Percentiles rank a stretch among this genome's conserved stretches.
Conservation (phyloP, 495 filamentous ascomycete species). For the Xylaria cubensis region DNA sequence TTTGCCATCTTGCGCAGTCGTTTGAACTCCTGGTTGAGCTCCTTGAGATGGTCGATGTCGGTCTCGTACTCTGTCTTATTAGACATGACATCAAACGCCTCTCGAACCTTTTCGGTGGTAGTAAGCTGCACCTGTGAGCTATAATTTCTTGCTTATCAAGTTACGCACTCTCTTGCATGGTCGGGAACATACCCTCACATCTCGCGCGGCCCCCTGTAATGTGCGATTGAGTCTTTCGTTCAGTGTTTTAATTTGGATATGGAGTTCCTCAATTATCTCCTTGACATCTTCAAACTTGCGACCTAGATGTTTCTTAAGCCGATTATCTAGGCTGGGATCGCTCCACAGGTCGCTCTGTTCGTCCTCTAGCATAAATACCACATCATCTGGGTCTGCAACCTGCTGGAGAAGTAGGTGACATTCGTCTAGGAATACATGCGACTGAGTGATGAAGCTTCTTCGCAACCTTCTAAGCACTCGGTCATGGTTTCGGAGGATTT, state of each 20-base stretch:
- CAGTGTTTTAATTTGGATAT: background rate
- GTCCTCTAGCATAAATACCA: constrained; percentile 10
- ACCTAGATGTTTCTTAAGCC: constrained; percentile 6
- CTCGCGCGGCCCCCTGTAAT: background rate
- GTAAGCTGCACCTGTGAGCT: constrained; percentile 3
- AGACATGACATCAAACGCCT: constrained; percentile 6
- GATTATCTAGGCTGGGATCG: background rate
- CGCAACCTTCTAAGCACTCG: constrained; percentile 6
- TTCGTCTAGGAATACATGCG: constrained; percentile 17
- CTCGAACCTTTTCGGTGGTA: background rate
- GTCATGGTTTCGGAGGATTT: background rate
- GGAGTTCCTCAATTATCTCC: constrained; percentile 6
- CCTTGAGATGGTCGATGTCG: constrained; percentile 3
- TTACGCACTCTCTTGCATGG: background rate
- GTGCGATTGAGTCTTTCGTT: constrained; percentile 11
- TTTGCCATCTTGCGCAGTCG: constrained; percentile 10
- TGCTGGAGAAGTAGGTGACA: constrained; percentile 15
- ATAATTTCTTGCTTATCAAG: background rate
- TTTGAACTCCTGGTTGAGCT: constrained; percentile 16
- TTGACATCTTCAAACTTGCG: constrained; percentile 12
- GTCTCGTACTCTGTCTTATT: constrained; percentile 11
- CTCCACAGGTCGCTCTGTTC: background rate
- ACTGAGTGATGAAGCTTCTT: constrained; percentile 13
- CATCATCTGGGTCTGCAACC: constrained; percentile 9
- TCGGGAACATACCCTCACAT: constrained; percentile 3